Evolutionary conservation across 2,329 filamentous ascomycete species (phyloP), one percentile per base, ranked within the genome.

Genomic region (Clonostachys rosea): DNA sequence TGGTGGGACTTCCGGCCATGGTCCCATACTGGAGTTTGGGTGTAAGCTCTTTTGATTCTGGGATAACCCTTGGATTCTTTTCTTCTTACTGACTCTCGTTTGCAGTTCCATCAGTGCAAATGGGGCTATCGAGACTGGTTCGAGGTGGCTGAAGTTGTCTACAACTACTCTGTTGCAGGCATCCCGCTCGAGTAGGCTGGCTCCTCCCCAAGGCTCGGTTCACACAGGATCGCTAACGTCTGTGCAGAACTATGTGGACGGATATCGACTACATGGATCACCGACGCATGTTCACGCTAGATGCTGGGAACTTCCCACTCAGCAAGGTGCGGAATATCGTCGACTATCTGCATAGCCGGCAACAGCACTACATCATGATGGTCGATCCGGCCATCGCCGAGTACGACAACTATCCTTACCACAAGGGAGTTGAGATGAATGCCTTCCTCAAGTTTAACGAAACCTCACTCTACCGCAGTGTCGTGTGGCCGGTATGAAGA

Each of bases 311-410:
- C 34, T 89, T 84, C 58, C 78, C 84, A 0, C 58, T 86, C 6
- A 48, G 71, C 0, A 75, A 76, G 60, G 77, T 90, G 70, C 81
- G 79, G 39, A 76, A 86, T 52, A 66, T 91, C 2, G 82, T 86
- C 18, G 69, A 77, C 35, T 79, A 85, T 20, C 74, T 94, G 0
- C 87, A 91, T 56, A 62, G 67, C 7, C 76, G 82, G 48, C 66
- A 86, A 40, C 87, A 90, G 60, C 78, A 86, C 43, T 89, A 88
- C 53, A 76, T 89, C 33, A 68, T 91, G 41, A 94, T 94, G 81
- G 85, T 92, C 2, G 89, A 94, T 54, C 85, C 86, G 8, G 81
- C 81, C 5, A 70, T 79, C 16, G 85, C 85, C 3, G 80, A 82
- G 2, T 71, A 76, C 34, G 73, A 76, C 36, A 76, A 76, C 50